Conservation (phyloP, 148 eudicot species). For the Polygonum maritimum region DNA sequence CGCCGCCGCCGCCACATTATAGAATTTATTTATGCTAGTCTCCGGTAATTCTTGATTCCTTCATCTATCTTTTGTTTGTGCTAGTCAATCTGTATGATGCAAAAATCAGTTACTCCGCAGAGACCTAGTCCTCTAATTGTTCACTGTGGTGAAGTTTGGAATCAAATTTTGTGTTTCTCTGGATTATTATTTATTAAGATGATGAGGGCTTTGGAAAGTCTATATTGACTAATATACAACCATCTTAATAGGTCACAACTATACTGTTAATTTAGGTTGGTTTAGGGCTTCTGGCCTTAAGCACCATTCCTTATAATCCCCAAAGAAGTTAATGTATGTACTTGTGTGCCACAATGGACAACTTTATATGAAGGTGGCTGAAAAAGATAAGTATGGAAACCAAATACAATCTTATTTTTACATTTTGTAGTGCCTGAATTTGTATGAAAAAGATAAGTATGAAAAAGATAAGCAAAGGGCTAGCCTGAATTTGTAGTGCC, state of each 20-base stretch:
- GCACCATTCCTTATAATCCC: neutral
- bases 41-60: conserved; percentile 42
- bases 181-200: neutral
- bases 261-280: neutral
- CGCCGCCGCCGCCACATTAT: no score
- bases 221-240: neutral
- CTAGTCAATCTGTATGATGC: neutral
- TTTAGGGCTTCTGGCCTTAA: neutral
- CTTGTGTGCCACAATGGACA: neutral
- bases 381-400: neutral
- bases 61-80: neutral
- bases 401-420: neutral
- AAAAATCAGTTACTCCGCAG: conserved; percentile 27
- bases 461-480: no score
- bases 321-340: neutral
- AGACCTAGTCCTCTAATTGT: conserved; percentile 98
- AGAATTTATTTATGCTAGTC: conserved; percentile 27
- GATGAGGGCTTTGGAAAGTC: neutral
- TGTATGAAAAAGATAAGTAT: no score
- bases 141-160: conserved; percentile 18
- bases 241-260: no score
- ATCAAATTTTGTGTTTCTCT: neutral
- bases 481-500: no score
- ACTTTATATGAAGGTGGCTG: neutral
- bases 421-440: no score